These are phyloP conservation scores for Aciculoconidium aculeatum DNA, from an alignment of 805 yeast genomes.

Conservation along the genomic window DNA sequence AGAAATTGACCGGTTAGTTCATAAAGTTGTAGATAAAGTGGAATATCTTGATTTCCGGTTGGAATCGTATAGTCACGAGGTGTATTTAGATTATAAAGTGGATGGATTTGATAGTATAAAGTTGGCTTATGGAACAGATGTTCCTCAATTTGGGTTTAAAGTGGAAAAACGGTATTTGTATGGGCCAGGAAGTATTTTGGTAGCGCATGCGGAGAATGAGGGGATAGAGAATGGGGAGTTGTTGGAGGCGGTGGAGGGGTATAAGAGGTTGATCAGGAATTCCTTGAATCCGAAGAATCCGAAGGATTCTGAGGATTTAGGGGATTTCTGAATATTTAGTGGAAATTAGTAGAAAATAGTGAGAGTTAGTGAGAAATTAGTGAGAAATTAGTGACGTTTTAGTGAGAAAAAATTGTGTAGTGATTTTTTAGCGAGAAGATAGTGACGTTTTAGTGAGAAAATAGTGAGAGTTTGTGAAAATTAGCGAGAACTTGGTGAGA, in stretches of 20 bases:
- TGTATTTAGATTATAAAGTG: constrained; percentile 49
- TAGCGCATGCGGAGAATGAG: constrained; percentile 58
- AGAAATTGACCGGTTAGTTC: constrained; percentile 30
- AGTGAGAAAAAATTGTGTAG: neutral
- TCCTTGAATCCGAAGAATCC: constrained; percentile 11
- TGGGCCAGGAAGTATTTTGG: constrained; percentile 62
- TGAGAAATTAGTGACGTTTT: too few relatives aligned
- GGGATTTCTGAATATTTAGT: too few relatives aligned
- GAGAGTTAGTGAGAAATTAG: too few relatives aligned
- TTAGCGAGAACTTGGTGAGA: too few relatives aligned
- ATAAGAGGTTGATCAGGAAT: constrained; percentile 36
- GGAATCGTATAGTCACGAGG: constrained; percentile 30
- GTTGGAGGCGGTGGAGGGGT: constrained; percentile 46
- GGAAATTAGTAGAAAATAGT: too few relatives aligned
- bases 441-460: too few relatives aligned
- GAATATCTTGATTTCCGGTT: constrained; percentile 17
- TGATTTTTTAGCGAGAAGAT: too few relatives aligned
- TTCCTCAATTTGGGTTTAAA: constrained; percentile 21
- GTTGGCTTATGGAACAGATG: constrained; percentile 45
- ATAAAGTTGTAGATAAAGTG: constrained; percentile 24
- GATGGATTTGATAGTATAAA: constrained; percentile 56
- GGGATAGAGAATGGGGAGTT: constrained; percentile 44
- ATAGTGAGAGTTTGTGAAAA: too few relatives aligned
- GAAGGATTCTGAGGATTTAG: too few relatives aligned
- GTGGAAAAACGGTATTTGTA: constrained; percentile 43